Evolutionary conservation across 2,329 filamentous ascomycete genomes (phyloP).

Genomic region (Cytospora paraplurivora): DNA sequence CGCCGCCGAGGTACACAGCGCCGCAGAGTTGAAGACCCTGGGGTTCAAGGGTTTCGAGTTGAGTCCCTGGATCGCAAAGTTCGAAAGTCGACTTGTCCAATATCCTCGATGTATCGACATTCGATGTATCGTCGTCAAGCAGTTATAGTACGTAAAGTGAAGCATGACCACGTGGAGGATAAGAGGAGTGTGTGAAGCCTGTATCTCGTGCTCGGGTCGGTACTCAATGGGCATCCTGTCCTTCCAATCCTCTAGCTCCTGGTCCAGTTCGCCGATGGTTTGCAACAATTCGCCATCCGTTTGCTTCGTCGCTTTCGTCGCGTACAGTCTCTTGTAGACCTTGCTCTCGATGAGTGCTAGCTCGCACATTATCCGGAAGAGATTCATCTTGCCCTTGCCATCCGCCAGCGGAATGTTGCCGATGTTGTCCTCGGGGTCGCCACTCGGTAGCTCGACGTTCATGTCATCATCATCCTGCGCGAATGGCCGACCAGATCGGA

Average conservation of each 20-base stretch:
- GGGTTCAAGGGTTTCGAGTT: constrained; percentile 91
- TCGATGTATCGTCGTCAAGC: constrained; percentile 93
- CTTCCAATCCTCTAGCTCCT: constrained; percentile 91
- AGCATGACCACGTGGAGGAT: constrained; percentile 92
- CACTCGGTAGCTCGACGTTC: constrained; percentile 93
- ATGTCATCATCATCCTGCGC: constrained; percentile 72
- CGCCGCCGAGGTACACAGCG: constrained; percentile 89
- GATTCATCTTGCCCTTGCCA: constrained; percentile 88
- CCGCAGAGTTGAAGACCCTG: constrained; percentile 89
- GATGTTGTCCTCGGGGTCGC: constrained; percentile 87
- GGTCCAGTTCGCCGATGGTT: constrained; percentile 92
- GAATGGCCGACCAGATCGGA: constrained; percentile 61
- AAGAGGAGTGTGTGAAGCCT: constrained; percentile 87
- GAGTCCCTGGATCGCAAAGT: constrained; percentile 91
- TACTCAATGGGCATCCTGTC: constrained; percentile 94
- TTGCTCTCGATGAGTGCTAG: constrained; percentile 90
- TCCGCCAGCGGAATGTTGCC: constrained; percentile 91
- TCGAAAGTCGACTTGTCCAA: constrained; percentile 93
- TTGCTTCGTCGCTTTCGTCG: constrained; percentile 87
- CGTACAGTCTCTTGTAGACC: constrained; percentile 92
- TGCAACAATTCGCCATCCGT: constrained; percentile 91
- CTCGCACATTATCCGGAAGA: constrained; percentile 91
- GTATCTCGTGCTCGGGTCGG: constrained; percentile 95
- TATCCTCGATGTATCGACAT: constrained; percentile 99
- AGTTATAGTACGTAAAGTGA: constrained; percentile 98